Evolutionary conservation across 305 asterid genomes (phyloP), one percentile per base, ranked within the genome.

Genomic region (Fraxinus baroniana): DNA sequence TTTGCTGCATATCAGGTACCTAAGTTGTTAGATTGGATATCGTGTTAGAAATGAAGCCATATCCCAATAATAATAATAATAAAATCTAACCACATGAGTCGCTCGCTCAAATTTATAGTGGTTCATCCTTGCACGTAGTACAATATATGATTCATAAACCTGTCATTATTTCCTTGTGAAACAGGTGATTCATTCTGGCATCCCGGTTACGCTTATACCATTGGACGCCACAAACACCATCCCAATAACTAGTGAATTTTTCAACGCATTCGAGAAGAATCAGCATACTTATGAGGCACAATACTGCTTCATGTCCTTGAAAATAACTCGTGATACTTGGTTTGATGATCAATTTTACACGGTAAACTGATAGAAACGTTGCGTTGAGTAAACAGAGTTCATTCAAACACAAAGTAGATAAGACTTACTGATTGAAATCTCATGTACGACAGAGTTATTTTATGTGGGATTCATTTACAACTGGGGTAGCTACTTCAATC

Each of bases 161-260:
- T 64, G 7, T 68, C 68, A 62, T 32, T 13, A 12, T 17, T 1
- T 78, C 62, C 12, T 17, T 52, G 70, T 81, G 49, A 17, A 80
- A 60, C 87, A 95, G 98, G 98, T 95, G 60, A 88, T 94, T 80
- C 95, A 95, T 85, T 95, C 98, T 1, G 97, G 98, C 17, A 90
- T 93, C 80, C 97, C 97, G 0, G 77, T 91, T 26, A 95, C 97
- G 79, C 90, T 95, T 20, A 93, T 95, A 83, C 97, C 98, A 68
- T 86, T 95, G 71, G 98, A 95, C 90, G 98, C 98, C 79, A 92
- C 98, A 32, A 90, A 95, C 90, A 94, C 98, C 28, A 94, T 95
- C 33, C 97, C 97, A 0, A 88, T 92, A 75, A 83, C 95, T 15
- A 28, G 60, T 12, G 82, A 88, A 2, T 94, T 95, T 62, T 91